phyloP scores from a whole-genome alignment of 2,329 filamentous ascomycete genomes.

The Epichloe sp. region DNA sequence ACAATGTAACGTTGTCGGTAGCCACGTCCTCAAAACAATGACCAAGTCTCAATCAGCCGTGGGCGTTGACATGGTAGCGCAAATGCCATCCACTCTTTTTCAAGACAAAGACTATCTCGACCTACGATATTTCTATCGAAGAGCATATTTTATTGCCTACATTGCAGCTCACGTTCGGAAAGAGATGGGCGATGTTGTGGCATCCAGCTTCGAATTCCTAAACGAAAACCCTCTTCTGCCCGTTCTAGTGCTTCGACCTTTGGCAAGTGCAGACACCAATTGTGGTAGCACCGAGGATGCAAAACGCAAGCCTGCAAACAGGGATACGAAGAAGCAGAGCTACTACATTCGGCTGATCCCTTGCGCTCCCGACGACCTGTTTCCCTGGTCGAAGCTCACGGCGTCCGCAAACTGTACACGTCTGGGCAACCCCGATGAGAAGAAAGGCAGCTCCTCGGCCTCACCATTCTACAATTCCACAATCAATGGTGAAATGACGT shows the following conservation, averaged over 20 bases:
- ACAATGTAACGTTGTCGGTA: slow-evolving; percentile 78
- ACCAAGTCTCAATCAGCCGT: slow-evolving; percentile 46
- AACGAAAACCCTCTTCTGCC: slow-evolving; percentile 69
- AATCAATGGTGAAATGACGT: slow-evolving; percentile 62
- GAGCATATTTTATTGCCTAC: slow-evolving; percentile 81
- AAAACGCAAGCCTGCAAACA: slow-evolving; percentile 11
- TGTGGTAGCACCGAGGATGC: slow-evolving; percentile 7
- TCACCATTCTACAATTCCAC: slow-evolving; percentile 87
- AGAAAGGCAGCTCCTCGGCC: slow-evolving; percentile 28
- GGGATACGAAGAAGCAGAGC: slow-evolving; percentile 15
- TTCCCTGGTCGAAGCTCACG: slow-evolving; percentile 57
- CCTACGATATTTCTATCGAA: slow-evolving; percentile 86
- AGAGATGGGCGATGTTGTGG: slow-evolving; percentile 37
- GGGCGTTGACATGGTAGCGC: slow-evolving; percentile 70
- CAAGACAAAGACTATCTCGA: slow-evolving; percentile 93
- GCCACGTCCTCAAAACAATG: slow-evolving; percentile 67
- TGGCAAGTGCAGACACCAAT: slow-evolving; percentile 9
- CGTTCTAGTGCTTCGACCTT: slow-evolving; percentile 37
- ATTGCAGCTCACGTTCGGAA: slow-evolving; percentile 58
- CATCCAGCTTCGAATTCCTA: slow-evolving; percentile 50
- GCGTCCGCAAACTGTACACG: slow-evolving; percentile 60
- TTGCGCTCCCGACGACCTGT: slow-evolving; percentile 54
- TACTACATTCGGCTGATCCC: slow-evolving; percentile 66
- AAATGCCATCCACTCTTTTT: slow-evolving; percentile 69
- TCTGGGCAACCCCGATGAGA: slow-evolving; percentile 30